Percentiles rank a stretch among this genome's conserved stretches.
These are phyloP conservation scores for Triticum urartu DNA, from an alignment of 176 grass and related monocot species.

Conservation along the genomic window DNA sequence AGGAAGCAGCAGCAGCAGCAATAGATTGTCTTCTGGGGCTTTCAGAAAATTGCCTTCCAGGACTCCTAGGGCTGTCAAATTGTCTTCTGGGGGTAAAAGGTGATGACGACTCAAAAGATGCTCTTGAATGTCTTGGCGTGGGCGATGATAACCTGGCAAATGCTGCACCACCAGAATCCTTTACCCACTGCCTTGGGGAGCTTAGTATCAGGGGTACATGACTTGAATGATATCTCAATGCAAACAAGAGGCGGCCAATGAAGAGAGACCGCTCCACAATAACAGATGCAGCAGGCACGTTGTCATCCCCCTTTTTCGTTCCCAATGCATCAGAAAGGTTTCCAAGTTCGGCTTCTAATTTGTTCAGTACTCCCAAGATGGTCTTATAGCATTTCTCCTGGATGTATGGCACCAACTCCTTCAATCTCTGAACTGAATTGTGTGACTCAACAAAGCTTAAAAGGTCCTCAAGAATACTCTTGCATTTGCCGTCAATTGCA, in stretches of 20 bases:
- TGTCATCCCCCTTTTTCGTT: conserved; percentile 40
- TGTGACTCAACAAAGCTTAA: conserved; percentile 91
- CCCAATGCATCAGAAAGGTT: conserved; percentile 63
- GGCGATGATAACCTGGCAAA: conserved; percentile 62
- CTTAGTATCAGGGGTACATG: conserved; percentile 86
- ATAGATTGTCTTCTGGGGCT: conserved; percentile 79
- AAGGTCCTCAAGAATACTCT: conserved; percentile 84
- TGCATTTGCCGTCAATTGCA: conserved; percentile 92
- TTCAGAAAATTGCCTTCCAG: conserved; percentile 56
- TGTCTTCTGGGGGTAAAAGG: conserved; percentile 63
- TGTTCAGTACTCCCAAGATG: conserved; percentile 61
- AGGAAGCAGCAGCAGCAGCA: conserved; percentile 72
- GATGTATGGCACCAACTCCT: conserved; percentile 83
- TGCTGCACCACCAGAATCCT: conserved; percentile 47
- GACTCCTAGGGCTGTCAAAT: conserved; percentile 80
- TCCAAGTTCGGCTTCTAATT: conserved; percentile 71
- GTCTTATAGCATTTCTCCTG: conserved; percentile 91
- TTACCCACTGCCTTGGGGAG: conserved; percentile 89
- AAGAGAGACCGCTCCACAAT: conserved; percentile 90
- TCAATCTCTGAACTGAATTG: conserved; percentile 79
- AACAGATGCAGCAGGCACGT: conserved; percentile 48
- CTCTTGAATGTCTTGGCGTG: conserved; percentile 55
- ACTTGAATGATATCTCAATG: conserved; percentile 84
- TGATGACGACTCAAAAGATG: conserved; percentile 44
- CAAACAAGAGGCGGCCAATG: conserved; percentile 86